Evolutionary conservation across 2,329 filamentous ascomycete species (phyloP), one percentile per base, ranked within the genome.

Genomic region (Fusarium nygamai): DNA sequence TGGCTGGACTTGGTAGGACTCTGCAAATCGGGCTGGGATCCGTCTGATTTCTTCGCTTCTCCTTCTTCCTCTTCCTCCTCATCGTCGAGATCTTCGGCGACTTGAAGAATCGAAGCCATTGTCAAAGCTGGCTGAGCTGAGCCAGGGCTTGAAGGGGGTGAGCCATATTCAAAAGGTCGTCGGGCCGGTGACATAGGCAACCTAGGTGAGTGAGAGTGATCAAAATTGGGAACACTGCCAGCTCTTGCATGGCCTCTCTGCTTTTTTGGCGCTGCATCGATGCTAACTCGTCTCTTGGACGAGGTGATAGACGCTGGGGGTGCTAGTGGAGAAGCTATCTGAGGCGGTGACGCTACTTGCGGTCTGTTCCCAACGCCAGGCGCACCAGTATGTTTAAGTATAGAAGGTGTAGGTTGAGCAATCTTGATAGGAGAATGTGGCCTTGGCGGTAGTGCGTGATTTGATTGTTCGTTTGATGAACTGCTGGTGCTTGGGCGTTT

Each of bases 1-100:
- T 83, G 84, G 36, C 81, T 85, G 54, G 86, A 86, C 81, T 88
- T 93, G 24, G 87, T 87, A 9, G 92, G 89, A 73, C 90, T 92
- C 56, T 88, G 86, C 8, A 86, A 73, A 19, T 82, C 85, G 9
- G 82, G 78, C 41, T 71, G 81, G 33, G 72, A 68, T 27, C 79
- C 81, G 24, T 81, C 82, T 5, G 80, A 79, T 14, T 76, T 72
- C 1, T 76, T 72, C 1, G 74, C 69, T 12, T 79, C 79, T 4
- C 78, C 76, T 14, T 82, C 83, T 6, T 82, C 83, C 9, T 77
- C 81, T 11, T 78, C 78, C 4, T 79, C 77, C 9, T 82, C 83
- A 7, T 82, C 83, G 9, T 77, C 81, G 27, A 88, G 77, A 14
- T 90, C 88, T 20, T 90, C 89, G 5, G 87, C 86, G 5, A 86